Conservation (phyloP, 2,329 filamentous ascomycete species). For the Scolecobasidium constrictum region DNA sequence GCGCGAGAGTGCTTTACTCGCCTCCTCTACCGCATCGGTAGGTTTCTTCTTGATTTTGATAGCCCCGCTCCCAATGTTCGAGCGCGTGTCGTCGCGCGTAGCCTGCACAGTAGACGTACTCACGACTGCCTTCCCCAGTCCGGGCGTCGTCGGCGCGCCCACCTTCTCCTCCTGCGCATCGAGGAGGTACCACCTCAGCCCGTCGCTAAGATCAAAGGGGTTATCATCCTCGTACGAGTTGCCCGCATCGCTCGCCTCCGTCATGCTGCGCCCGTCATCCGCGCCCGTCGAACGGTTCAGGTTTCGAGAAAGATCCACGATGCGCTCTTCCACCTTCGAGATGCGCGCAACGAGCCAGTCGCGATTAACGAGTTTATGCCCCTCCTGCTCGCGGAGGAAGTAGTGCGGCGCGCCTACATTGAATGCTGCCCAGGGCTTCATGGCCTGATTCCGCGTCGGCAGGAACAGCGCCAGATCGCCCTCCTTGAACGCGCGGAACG, state of each 20-base stretch:
- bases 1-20: conserved; percentile 52
- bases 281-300: conserved; percentile 40
- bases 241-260: conserved; percentile 41
- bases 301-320: conserved; percentile 82
- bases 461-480: conserved; percentile 90
- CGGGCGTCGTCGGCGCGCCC: conserved; percentile 78
- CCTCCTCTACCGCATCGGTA: conserved; percentile 30
- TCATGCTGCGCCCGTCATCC: conserved; percentile 32
- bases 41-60: conserved; percentile 34
- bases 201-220: conserved; percentile 91
- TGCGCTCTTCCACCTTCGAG: conserved; percentile 77
- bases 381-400: conserved; percentile 87
- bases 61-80: conserved; percentile 42
- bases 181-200: conserved; percentile 89
- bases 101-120: conserved; percentile 81
- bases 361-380: conserved; percentile 68
- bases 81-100: conserved; percentile 27
- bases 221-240: conserved; percentile 74
- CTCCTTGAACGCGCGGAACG: conserved; percentile 91
- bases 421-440: conserved; percentile 94
- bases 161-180: conserved; percentile 91
- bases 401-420: conserved; percentile 96
- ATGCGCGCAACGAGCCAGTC: conserved; percentile 98
- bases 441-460: conserved; percentile 87
- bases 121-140: conserved; percentile 82